Evolutionary conservation across 2,329 filamentous ascomycete species (phyloP), one percentile per base, ranked within the genome.

Genomic region (Diaporthe sp.): DNA sequence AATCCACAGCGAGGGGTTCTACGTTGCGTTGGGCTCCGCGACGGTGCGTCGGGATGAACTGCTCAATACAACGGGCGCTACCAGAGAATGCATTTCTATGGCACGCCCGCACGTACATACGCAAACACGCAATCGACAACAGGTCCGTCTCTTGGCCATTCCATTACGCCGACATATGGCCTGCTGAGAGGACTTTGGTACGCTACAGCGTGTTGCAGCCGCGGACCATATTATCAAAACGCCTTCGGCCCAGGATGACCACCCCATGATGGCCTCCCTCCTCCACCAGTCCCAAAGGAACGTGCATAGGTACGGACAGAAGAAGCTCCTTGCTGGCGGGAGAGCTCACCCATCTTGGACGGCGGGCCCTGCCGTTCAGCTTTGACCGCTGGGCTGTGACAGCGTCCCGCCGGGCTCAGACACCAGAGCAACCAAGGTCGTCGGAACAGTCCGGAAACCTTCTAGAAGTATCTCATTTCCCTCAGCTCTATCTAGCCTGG

Each of bases 361-460:
- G 62, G 62, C 65, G 49, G 65, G 34, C 49, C 49, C 65, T 70
- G 49, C 65, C 65, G 65, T 55, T 53, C 34, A 55, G 65, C 65
- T 70, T 70, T 70, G 65, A 55, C 65, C 65, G 34, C 49, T 28
- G 62, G n/a, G 46, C 62, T 68, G 62, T 28, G 62, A 68, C 62
- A 53, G 62, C 44, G 62, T 68, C 62, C 62, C 62, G 62, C 62
- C 28, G 34, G 34, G 65, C 65, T 70, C 46, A 28, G 65, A 70
- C 49, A 37, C 37, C 34, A 55, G 65, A 28, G 49, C 49, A 55
- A 49, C 19, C 34, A 65, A 37, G 42, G 42, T 39, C 22, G n/a
- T 70, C 65, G 65, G 65, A 53, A 70, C 46, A 42, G 65, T 55
- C 65, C 65, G 65, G 65, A 42, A 70, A 55, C 65, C 65, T 70